Evolutionary conservation across 1,284 basidiomycete species (phyloP).

Genomic region (Wolfiporia cocos): DNA sequence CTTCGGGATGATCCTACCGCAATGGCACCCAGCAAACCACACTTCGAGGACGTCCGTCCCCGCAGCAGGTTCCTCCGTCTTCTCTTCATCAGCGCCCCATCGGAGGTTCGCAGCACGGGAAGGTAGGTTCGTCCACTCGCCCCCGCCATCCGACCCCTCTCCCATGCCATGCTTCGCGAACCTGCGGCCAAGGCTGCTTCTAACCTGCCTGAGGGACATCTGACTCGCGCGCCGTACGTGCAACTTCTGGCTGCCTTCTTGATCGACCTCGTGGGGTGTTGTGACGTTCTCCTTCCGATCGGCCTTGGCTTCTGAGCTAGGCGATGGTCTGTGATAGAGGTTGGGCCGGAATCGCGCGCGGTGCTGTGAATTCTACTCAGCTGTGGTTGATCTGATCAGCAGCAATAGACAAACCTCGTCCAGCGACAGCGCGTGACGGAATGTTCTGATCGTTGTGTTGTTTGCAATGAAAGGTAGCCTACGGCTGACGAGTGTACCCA

Average conservation of each 20-base stretch:
- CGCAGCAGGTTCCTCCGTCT: slow-evolving; percentile 5
- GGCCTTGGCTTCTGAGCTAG: slow-evolving; percentile 2
- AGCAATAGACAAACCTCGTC: slow-evolving; percentile 29
- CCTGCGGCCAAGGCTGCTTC: no score
- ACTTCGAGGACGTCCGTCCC: slow-evolving; percentile 27
- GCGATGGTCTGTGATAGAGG: slow-evolving; percentile 22
- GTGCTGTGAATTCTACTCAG: slow-evolving; percentile 14
- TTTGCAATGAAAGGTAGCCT: slow-evolving; percentile 35
- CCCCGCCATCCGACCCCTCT: background rate
- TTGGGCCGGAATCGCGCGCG: slow-evolving; percentile 34
- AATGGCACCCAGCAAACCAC: slow-evolving; percentile 29
- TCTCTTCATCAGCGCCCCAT: background rate
- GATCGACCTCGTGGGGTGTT: no score
- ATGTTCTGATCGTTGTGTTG: slow-evolving; percentile 33
- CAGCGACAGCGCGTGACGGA: slow-evolving; percentile 38
- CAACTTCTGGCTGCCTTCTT: no score
- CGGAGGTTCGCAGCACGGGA: slow-evolving; percentile 1
- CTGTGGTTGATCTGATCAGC: background rate
- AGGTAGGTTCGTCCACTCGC: slow-evolving; percentile 2
- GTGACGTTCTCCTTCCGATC: slow-evolving; percentile 1
- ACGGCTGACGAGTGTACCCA: slow-evolving; percentile 31
- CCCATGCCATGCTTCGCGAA: no score
- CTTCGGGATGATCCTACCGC: slow-evolving; percentile 12
- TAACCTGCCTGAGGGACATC: no score
- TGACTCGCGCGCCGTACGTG: no score